Evolutionary conservation across 768 basidiomycete genomes (phyloP).

Genomic region (Fomitopsis serialis): DNA sequence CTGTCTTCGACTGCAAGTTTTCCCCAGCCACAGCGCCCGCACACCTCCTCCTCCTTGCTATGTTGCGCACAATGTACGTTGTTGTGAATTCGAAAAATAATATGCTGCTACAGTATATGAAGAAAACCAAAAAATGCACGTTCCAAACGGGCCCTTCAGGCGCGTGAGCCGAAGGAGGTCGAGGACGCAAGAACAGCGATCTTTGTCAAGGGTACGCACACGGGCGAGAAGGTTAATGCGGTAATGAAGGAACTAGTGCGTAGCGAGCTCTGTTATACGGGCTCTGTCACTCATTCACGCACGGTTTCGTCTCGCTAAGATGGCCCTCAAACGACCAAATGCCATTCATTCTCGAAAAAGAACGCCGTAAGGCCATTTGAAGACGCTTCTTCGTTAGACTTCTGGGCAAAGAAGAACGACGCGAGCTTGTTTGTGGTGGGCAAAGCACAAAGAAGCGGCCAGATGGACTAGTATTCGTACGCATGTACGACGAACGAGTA

Average conservation of each 20-base stretch:
- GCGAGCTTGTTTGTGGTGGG: slow-evolving; percentile 88
- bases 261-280: slow-evolving; percentile 5
- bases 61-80: slow-evolving; percentile 26
- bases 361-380: slow-evolving; percentile 92
- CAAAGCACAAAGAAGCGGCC: slow-evolving; percentile 94
- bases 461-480: slow-evolving; percentile 74
- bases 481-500: slow-evolving; percentile 82
- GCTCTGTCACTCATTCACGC: not conserved
- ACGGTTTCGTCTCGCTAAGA: slow-evolving; percentile 40
- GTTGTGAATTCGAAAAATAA: too few relatives aligned
- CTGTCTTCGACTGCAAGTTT: not conserved
- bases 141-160: slow-evolving; percentile 84
- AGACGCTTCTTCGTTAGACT: slow-evolving; percentile 74
- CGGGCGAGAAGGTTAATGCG: slow-evolving; percentile 71
- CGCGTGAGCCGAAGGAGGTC: slow-evolving; percentile 83
- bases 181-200: slow-evolving; percentile 85
- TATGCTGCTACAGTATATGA: too few relatives aligned
- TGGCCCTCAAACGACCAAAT: slow-evolving; percentile 89
- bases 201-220: slow-evolving; percentile 85
- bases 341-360: slow-evolving; percentile 94
- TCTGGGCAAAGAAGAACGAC: slow-evolving; percentile 94
- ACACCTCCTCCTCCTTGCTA: not conserved
- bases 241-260: slow-evolving; percentile 89
- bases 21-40: not conserved
- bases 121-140: slow-evolving; percentile 96